These are phyloP conservation scores for Castanopsis chinensis DNA, from an alignment of 306 rosid species.

Conservation along the genomic window DNA sequence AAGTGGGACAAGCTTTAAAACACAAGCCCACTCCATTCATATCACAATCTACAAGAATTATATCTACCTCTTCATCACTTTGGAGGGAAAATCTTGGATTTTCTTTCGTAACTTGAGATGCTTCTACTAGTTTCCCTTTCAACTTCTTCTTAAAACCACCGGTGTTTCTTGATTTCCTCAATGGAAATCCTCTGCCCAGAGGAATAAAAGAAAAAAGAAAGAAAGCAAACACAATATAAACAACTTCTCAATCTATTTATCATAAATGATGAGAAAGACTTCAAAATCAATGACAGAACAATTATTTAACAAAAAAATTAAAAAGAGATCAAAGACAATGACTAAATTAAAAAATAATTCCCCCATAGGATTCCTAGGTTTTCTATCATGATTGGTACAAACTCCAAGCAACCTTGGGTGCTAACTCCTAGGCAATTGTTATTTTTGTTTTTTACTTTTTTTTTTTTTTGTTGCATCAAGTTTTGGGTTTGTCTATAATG, in stretches of 20 bases:
- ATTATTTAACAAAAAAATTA: too few species aligned
- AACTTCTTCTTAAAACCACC: constrained; percentile 82
- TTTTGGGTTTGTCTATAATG: too few species aligned
- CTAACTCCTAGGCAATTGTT: too few species aligned
- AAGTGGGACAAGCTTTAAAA: too few species aligned
- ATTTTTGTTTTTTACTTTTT: too few species aligned
- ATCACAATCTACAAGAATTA: constrained; percentile 52
- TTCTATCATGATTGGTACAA: too few species aligned
- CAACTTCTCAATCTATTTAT: background rate
- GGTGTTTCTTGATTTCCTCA: constrained; percentile 75
- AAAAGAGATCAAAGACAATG: background rate
- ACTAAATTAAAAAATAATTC: background rate
- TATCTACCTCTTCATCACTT: constrained; percentile 62
- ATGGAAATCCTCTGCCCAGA: constrained; percentile 62
- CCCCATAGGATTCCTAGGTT: background rate
- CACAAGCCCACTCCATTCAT: background rate
- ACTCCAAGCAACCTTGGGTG: too few species aligned
- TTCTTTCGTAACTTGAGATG: constrained; percentile 73
- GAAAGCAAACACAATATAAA: constrained; percentile 19
- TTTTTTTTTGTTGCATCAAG: too few species aligned
- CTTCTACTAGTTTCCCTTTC: constrained; percentile 76
- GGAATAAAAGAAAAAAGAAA: background rate
- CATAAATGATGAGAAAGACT: background rate
- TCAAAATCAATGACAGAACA: background rate
- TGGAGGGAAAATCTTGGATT: constrained; percentile 79